These are phyloP conservation scores for Solanum medicagineum DNA, from an alignment of 257 asterid genomes.

Conservation along the genomic window DNA sequence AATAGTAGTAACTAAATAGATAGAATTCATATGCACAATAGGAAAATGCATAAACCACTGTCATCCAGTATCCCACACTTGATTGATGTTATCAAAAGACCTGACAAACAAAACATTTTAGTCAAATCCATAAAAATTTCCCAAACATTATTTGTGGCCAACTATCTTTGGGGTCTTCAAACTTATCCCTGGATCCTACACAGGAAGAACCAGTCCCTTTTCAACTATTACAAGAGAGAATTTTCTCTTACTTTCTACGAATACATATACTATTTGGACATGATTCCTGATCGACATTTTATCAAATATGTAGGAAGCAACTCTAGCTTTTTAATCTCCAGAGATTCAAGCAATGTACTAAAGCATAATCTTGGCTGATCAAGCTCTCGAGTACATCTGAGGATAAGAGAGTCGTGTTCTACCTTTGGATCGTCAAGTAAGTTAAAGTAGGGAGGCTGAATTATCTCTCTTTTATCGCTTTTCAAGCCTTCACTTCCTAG, in stretches of 20 bases:
- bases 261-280: not conserved
- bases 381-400: not conserved
- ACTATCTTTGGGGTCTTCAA: no score
- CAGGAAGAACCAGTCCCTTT: no score
- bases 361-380: not conserved
- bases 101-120: not conserved
- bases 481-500: no score
- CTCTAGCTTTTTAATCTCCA: no score
- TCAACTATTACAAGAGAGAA: no score
- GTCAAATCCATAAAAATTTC: not conserved
- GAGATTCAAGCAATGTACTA: no score
- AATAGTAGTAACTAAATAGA: not conserved
- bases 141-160: no score
- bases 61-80: not conserved
- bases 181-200: no score
- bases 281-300: no score
- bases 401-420: not conserved
- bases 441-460: not conserved
- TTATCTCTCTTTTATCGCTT: no score
- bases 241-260: not conserved
- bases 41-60: no score
- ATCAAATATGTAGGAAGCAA: not conserved
- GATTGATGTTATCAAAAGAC: not conserved
- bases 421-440: not conserved
- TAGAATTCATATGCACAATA: no score